Conservation (phyloP, 1,284 basidiomycete genomes). For the Phylloporus gajari region DNA sequence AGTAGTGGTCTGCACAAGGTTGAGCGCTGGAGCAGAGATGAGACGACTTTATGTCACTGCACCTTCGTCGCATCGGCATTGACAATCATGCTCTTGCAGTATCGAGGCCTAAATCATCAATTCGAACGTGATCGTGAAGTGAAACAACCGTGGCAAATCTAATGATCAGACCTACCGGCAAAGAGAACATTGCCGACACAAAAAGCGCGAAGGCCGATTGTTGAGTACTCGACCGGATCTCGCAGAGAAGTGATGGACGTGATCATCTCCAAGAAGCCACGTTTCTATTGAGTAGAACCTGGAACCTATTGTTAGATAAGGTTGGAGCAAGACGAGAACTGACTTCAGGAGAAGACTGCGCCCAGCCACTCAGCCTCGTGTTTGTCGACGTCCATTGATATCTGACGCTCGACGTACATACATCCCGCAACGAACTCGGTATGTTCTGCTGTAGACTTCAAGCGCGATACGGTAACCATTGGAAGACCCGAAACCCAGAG, state of each 20-base stretch:
- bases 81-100: no score
- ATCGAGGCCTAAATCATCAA: no score
- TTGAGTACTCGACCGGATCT: constrained; percentile 7
- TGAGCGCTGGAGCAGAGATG: no score
- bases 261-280: constrained; percentile 33
- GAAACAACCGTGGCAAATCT: no score
- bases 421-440: neutral
- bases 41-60: no score
- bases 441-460: neutral
- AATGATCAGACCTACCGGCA: constrained; percentile 22
- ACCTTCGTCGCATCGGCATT: no score
- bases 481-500: neutral
- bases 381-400: neutral
- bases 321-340: no score
- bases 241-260: constrained; percentile 39
- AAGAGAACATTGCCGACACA: constrained; percentile 34
- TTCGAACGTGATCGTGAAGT: no score
- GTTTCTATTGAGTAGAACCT: constrained; percentile 18
- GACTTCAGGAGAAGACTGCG: neutral
- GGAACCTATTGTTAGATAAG: neutral
- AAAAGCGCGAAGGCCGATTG: constrained; percentile 27
- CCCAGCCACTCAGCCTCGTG: constrained; percentile 7
- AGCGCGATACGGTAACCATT: no score
- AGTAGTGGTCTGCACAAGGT: no score
- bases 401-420: neutral